Evolutionary conservation across 345 rosid genomes (phyloP).

Genomic region (Erodium maritimum): DNA sequence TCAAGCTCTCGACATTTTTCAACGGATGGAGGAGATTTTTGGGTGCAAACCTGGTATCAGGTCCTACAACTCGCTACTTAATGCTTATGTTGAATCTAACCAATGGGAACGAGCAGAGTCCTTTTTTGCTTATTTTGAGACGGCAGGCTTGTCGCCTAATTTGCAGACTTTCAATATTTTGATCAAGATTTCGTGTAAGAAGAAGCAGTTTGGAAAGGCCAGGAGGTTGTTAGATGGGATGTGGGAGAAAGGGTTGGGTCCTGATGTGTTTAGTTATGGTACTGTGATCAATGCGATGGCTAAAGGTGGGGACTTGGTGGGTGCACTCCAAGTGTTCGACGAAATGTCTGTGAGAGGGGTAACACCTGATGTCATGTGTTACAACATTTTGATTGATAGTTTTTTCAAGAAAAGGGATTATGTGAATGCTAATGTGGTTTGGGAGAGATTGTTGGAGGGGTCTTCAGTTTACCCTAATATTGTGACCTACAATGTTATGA

Average conservation of each 20-base stretch:
- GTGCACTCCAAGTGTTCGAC: constrained; percentile 59
- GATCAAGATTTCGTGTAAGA: constrained; percentile 67
- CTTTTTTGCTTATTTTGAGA: constrained; percentile 36
- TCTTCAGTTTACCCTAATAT: constrained; percentile 57
- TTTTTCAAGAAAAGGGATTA: constrained; percentile 43
- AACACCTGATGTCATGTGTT: constrained; percentile 51
- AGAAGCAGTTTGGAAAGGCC: constrained; percentile 42
- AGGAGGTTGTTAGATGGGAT: constrained; percentile 42
- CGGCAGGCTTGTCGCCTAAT: constrained; percentile 44
- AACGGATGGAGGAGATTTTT: constrained; percentile 50
- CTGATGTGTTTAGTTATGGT: constrained; percentile 53
- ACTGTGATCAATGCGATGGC: constrained; percentile 41
- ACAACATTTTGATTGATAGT: constrained; percentile 66
- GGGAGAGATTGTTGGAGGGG: constrained; percentile 47
- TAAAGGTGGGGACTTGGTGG: constrained; percentile 39
- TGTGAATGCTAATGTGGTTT: constrained; percentile 37
- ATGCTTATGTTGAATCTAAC: constrained; percentile 44
- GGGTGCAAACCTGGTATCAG: constrained; percentile 66
- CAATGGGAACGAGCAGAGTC: constrained; percentile 49
- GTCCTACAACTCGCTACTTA: constrained; percentile 52
- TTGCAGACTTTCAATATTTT: constrained; percentile 62
- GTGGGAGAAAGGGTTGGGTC: constrained; percentile 40
- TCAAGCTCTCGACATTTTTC: constrained; percentile 48
- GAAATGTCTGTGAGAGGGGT: constrained; percentile 61
- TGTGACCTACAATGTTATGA: constrained; percentile 72